These are phyloP conservation scores for Erodium chrysanthum DNA, from an alignment of 441 rosid species.

Conservation along the genomic window DNA sequence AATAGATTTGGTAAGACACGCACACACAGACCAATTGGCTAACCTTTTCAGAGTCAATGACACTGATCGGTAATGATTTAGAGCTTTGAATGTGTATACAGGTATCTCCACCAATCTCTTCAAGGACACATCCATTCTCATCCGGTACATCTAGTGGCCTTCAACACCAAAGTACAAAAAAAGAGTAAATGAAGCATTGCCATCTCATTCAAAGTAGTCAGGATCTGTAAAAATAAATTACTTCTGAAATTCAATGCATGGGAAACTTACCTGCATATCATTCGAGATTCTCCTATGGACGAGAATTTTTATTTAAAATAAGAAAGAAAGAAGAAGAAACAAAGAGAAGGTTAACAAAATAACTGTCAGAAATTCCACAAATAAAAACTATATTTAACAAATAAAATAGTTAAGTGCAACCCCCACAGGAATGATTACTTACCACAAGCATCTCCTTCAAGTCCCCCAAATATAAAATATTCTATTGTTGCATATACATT, in stretches of 20 bases:
- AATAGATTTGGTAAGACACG: neutral
- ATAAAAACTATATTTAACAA: neutral
- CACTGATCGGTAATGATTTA: slow-evolving; percentile 42
- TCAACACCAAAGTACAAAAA: slow-evolving; percentile 8
- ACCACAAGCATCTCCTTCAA: slow-evolving; percentile 63
- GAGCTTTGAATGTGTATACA: slow-evolving; percentile 35
- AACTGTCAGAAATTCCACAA: neutral
- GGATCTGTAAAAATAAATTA: neutral
- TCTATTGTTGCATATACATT: slow-evolving; percentile 56
- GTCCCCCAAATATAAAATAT: slow-evolving; percentile 50
- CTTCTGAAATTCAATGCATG: slow-evolving; percentile 6
- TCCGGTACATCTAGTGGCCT: slow-evolving; percentile 43
- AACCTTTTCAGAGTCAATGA: slow-evolving; percentile 63
- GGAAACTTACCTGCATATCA: slow-evolving; percentile 56
- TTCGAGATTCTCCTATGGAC: slow-evolving; percentile 51
- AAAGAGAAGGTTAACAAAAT: neutral
- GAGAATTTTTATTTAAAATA: slow-evolving; percentile 11
- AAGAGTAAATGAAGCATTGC: neutral
- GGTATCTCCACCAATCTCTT: slow-evolving; percentile 22
- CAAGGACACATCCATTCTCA: slow-evolving; percentile 37
- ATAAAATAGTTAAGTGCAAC: neutral
- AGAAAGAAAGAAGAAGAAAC: neutral
- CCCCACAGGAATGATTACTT: slow-evolving; percentile 10
- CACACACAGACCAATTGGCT: neutral
- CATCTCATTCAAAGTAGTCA: neutral